Evolutionary conservation across 2,329 filamentous ascomycete genomes (phyloP).

Genomic region (Penicillium glabrum): DNA sequence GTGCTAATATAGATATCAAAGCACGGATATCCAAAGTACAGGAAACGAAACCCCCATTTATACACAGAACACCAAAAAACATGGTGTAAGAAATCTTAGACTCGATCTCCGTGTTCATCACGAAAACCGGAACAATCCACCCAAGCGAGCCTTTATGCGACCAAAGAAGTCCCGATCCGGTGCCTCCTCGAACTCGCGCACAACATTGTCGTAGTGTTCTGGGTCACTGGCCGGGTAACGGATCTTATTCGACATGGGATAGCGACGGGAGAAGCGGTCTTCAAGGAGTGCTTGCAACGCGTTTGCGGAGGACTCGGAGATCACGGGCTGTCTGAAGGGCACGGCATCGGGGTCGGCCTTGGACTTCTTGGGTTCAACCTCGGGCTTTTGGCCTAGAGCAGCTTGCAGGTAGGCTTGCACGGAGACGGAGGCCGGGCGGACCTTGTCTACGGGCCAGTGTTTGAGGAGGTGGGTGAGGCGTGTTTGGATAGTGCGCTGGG

Average conservation of each 20-base stretch:
- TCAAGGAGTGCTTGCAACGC: conserved; percentile 62
- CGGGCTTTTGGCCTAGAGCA: conserved; percentile 22
- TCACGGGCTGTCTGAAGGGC: conserved; percentile 17
- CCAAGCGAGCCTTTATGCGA: conserved; percentile 47
- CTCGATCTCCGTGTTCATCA: conserved; percentile 17
- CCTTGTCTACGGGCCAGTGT: conserved; percentile 45
- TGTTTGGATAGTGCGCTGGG: conserved; percentile 27
- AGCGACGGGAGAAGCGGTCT: conserved; percentile 55
- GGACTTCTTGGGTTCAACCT: conserved; percentile 6
- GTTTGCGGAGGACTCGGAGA: conserved; percentile 49
- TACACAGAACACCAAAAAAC: background rate
- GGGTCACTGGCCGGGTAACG: conserved; percentile 53
- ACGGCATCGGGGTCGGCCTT: conserved; percentile 6
- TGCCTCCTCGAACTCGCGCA: conserved; percentile 54
- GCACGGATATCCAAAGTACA: background rate
- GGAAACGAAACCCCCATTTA: conserved; percentile 7
- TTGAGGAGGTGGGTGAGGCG: conserved; percentile 45
- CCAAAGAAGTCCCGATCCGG: conserved; percentile 50
- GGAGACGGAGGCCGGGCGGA: conserved; percentile 47
- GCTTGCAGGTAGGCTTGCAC: conserved; percentile 44
- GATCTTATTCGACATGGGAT: conserved; percentile 48
- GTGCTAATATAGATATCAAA: background rate
- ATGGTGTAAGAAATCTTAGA: background rate
- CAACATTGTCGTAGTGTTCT: conserved; percentile 53
- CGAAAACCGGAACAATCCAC: conserved; percentile 48